Evolutionary conservation across 225 moss, liverwort and hornwort genomes (phyloP).

Genomic region (Antitrichia curtipendula): DNA sequence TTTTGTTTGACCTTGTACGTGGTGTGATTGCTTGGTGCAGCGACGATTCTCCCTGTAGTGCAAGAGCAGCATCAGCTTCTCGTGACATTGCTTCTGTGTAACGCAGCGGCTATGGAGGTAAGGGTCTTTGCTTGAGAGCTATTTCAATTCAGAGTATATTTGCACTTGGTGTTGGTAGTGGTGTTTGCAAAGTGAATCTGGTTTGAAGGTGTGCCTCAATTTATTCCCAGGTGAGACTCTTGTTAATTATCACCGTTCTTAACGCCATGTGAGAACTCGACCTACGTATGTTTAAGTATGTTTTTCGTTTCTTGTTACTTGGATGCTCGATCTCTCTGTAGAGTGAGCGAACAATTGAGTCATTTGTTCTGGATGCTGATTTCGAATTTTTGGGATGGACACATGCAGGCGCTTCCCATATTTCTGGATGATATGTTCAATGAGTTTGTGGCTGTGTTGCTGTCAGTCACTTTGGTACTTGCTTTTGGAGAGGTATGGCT

Average conservation of each 20-base stretch:
- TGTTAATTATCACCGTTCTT: neutral
- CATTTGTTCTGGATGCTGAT: neutral
- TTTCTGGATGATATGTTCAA: conserved; percentile 51
- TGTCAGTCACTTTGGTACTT: conserved; percentile 43
- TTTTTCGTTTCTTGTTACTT: neutral
- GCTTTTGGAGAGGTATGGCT: conserved; percentile 39
- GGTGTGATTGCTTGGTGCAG: conserved; percentile 17
- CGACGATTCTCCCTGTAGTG: conserved; percentile 60
- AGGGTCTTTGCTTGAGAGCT: neutral
- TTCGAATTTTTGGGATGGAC: neutral
- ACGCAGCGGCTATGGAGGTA: conserved; percentile 96
- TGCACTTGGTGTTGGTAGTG: neutral
- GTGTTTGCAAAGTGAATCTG: neutral
- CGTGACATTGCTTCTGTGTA: conserved; percentile 86
- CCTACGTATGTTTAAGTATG: neutral
- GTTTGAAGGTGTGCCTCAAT: neutral
- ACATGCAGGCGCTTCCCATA: conserved; percentile 36
- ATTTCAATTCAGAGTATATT: neutral
- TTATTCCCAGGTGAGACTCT: neutral
- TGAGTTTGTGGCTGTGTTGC: conserved; percentile 30
- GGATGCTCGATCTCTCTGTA: neutral
- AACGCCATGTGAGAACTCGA: neutral
- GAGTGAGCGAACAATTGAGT: neutral
- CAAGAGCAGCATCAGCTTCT: conserved; percentile 85
- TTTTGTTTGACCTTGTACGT: neutral